A percentile compares a stretch with the other conserved stretches of the same genome.
Evolutionary conservation across 2,329 filamentous ascomycete species (phyloP).

Genomic region (Penicillium rolfsii): DNA sequence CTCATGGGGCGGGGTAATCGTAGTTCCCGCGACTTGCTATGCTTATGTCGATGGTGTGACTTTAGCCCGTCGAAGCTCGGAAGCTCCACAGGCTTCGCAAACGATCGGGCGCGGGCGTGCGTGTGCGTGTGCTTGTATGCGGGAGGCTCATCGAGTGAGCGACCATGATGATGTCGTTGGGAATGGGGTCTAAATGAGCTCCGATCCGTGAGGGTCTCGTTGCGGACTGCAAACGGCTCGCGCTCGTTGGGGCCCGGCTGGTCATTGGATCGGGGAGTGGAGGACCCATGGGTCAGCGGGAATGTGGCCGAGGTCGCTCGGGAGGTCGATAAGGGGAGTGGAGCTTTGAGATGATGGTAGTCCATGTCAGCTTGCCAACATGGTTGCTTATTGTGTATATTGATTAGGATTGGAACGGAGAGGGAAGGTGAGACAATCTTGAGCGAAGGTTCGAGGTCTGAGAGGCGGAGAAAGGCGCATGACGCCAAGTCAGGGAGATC

Average conservation of each 20-base stretch:
- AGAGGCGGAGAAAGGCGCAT: conserved; percentile 1
- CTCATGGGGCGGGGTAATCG: conserved; percentile 41
- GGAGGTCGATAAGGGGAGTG: conserved; percentile 22
- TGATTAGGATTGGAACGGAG: not conserved
- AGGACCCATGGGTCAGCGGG: conserved; percentile 32
- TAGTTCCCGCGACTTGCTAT: conserved; percentile 38
- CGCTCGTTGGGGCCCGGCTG: conserved; percentile 21
- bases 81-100: conserved; percentile 15
- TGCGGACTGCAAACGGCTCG: conserved; percentile 22
- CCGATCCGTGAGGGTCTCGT: conserved; percentile 19
- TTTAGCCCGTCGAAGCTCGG: conserved; percentile 18
- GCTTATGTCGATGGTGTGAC: conserved; percentile 32
- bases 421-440: not conserved
- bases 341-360: conserved; percentile 16
- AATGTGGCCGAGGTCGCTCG: conserved; percentile 27
- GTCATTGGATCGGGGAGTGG: conserved; percentile 24
- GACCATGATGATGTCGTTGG: not conserved
- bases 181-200: conserved; percentile 13
- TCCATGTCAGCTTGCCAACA: conserved; percentile 22
- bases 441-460: not conserved
- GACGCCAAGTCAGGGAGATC: conserved; percentile 4
- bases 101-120: conserved; percentile 9
- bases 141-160: not conserved
- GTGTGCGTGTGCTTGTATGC: not conserved
- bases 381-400: not conserved